Percentiles rank a stretch among this genome's conserved stretches.
Conservation (phyloP, 345 rosid genomes). For the Raphanus raphanistrum region DNA sequence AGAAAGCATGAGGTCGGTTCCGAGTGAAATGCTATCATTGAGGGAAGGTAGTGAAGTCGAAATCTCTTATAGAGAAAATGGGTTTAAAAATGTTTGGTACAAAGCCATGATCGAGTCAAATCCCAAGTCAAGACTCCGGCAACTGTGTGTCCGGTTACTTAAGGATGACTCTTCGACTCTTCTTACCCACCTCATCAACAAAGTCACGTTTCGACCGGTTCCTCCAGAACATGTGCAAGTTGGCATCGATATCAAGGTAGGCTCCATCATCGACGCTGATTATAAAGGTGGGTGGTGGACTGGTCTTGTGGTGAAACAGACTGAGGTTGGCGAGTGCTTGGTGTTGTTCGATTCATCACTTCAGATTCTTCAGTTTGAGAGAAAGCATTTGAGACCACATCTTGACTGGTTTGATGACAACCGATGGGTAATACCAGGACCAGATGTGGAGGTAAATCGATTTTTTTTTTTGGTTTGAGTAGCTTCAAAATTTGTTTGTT, state of each 20-base stretch:
- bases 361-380: conserved; percentile 42
- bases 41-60: conserved; percentile 44
- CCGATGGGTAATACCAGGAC: too few species aligned
- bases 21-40: background rate
- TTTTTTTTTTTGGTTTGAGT: background rate
- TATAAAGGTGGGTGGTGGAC: conserved; percentile 51
- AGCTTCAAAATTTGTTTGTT: too few species aligned
- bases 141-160: background rate
- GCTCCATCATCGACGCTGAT: conserved; percentile 45
- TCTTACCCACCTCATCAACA: conserved; percentile 15
- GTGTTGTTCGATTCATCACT: conserved; percentile 52
- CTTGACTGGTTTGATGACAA: too few species aligned
- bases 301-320: conserved; percentile 51
- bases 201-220: conserved; percentile 47
- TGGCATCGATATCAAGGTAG: conserved; percentile 24
- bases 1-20: background rate
- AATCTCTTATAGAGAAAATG: conserved; percentile 50
- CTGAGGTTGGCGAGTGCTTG: conserved; percentile 32
- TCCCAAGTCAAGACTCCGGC: background rate
- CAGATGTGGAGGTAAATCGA: background rate
- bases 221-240: conserved; percentile 34
- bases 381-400: conserved; percentile 50
- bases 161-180: background rate
- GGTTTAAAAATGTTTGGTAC: conserved; percentile 53
- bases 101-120: conserved; percentile 43